A percentile compares a stretch with the other conserved stretches of the same genome.
phyloP scores from a whole-genome alignment of 441 rosid genomes.

The Raphanus hybrid region DNA sequence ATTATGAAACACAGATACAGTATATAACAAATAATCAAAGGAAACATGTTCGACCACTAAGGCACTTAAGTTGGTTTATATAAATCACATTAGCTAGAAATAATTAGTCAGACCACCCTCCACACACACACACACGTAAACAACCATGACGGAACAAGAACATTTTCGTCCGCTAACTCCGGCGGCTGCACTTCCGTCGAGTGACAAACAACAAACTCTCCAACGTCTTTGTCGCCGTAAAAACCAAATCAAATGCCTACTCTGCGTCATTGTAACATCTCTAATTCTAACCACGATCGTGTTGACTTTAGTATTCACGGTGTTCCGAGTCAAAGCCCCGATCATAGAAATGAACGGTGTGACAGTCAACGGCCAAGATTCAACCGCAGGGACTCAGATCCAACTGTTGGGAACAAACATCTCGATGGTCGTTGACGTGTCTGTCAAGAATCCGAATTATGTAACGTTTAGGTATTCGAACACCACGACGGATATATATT shows the following conservation, averaged over 20 bases:
- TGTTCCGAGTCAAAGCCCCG: conserved; percentile 68
- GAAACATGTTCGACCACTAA: neutral
- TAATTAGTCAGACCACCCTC: neutral
- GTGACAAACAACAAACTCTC: conserved; percentile 32
- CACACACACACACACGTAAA: neutral
- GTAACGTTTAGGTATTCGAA: conserved; percentile 69
- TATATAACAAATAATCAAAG: neutral
- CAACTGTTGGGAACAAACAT: conserved; percentile 70
- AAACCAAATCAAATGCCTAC: conserved; percentile 54
- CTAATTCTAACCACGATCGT: conserved; percentile 47
- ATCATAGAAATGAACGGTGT: conserved; percentile 57
- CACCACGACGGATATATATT: conserved; percentile 67
- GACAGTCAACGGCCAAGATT: conserved; percentile 52
- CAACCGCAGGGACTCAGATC: conserved; percentile 44
- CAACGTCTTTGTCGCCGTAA: conserved; percentile 29
- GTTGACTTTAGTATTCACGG: conserved; percentile 61
- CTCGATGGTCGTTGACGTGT: conserved; percentile 62
- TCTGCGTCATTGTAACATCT: conserved; percentile 46
- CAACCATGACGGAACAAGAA: conserved; percentile 54
- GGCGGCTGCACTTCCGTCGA: conserved; percentile 44
- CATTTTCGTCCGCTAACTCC: conserved; percentile 65
- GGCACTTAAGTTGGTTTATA: conserved; percentile 18
- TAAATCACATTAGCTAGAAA: neutral
- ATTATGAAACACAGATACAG: neutral
- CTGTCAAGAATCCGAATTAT: conserved; percentile 72